Percentiles rank a stretch among this genome's conserved stretches.
Conservation (phyloP, 495 filamentous ascomycete species). For the Lasiosphaeria miniovina region DNA sequence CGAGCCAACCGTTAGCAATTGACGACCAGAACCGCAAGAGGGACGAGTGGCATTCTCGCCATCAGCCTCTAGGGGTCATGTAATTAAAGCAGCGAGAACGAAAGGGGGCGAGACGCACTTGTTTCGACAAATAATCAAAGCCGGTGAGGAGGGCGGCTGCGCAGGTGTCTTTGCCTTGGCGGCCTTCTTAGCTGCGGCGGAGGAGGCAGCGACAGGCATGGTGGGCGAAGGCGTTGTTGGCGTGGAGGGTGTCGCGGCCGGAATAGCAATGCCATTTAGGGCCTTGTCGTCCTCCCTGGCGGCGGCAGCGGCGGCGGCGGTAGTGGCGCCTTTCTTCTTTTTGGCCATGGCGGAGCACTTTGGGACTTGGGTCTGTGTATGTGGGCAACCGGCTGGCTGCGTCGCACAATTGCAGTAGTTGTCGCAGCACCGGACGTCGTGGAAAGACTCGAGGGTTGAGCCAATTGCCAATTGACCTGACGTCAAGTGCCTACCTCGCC, state of each 20-base stretch:
- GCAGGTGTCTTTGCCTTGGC: constrained; percentile 13
- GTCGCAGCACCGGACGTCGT: not conserved
- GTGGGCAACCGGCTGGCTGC: not conserved
- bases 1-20: not conserved
- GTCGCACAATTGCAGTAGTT: not conserved
- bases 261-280: constrained; percentile 3
- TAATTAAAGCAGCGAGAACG: too few relatives aligned
- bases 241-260: not conserved
- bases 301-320: not conserved
- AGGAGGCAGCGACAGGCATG: not conserved
- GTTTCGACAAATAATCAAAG: constrained; percentile 21
- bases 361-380: not conserved
- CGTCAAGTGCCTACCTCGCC: not conserved
- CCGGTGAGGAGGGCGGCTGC: constrained; percentile 9
- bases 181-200: constrained; percentile 9
- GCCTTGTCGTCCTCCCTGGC: constrained; percentile 4
- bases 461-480: not conserved
- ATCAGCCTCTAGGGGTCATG: too few relatives aligned
- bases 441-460: not conserved
- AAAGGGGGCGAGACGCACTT: constrained; percentile 9
- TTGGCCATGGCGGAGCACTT: constrained; percentile 10
- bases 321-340: constrained; percentile 11
- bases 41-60: too few relatives aligned
- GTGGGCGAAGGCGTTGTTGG: not conserved
- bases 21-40: not conserved